These are phyloP conservation scores for Puya raimondii DNA, from an alignment of 176 grass and related monocot species.

Conservation along the genomic window DNA sequence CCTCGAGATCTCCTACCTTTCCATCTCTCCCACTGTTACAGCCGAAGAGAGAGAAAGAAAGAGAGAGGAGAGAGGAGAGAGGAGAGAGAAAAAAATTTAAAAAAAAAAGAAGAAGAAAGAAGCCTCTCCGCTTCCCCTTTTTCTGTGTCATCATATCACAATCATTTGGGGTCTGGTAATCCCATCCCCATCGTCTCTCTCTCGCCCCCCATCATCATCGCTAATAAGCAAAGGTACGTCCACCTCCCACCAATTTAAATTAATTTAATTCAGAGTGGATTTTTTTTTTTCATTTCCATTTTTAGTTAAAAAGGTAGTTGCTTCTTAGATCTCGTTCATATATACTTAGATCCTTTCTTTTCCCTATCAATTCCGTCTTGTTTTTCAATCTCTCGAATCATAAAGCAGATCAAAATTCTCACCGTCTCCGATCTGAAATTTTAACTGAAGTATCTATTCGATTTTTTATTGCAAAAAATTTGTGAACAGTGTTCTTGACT, in stretches of 20 bases:
- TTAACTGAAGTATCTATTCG: too few species aligned
- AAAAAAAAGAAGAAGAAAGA: neutral
- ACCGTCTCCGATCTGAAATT: too few species aligned
- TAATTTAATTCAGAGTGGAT: neutral
- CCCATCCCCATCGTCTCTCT: neutral
- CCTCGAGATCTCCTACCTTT: neutral
- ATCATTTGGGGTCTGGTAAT: neutral
- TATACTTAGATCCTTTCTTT: neutral
- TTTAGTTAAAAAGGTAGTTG: neutral
- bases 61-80: too few species aligned
- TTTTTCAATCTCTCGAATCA: neutral
- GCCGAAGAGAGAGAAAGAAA: neutral
- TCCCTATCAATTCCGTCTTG: neutral
- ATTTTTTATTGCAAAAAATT: neutral
- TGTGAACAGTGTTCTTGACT: neutral
- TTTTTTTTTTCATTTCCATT: neutral
- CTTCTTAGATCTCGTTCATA: neutral
- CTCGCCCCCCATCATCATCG: neutral
- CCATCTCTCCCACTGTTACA: neutral
- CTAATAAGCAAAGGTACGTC: neutral
- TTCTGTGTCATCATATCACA: neutral
- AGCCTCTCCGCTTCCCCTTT: neutral
- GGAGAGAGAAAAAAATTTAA: too few species aligned
- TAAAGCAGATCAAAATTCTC: too few species aligned
- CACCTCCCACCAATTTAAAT: neutral